Base-by-base conservation (phyloP, 108 stramenopile genomes). In the Pseudonitzschia delicatissima region DNA sequence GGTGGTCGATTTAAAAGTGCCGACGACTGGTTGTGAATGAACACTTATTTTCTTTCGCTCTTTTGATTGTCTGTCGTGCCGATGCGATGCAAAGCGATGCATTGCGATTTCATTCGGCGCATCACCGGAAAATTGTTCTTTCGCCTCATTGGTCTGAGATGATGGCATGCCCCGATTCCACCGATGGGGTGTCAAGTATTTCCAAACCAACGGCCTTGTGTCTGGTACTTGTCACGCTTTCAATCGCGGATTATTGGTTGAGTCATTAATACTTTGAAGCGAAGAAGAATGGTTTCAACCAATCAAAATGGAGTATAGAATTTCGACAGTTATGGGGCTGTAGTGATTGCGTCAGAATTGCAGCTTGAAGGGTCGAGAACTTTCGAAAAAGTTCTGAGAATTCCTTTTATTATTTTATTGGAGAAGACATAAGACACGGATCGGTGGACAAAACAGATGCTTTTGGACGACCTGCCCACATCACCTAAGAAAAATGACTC, bases 331-430 rank as follows among this genome's bases (percentile, higher is more conserved):
- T 17, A 48, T 48, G 23, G n/a, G n/a, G n/a, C n/a, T n/a, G n/a
- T n/a, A 48, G 47, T 48, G 20, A 23, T 21, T 48, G 23, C 47
- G 47, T 48, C 47, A 18, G 47, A 48, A 48, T 48, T 17, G 47
- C n/a, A 23, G n/a, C n/a, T n/a, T n/a, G n/a, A n/a, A n/a, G n/a
- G n/a, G n/a, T n/a, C 23, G 20, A 48, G 47, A 48, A 48, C 47
- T 48, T 48, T 48, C 47, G 23, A 21, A 48, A 48, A 48, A 48
- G 47, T 48, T 48, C 47, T n/a, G 47, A 48, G 23, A 48, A 9
- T 18, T 23, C 6, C 11, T 39, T 6, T 8, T 8, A 39, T 39
- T 39, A 6, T 39, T 39, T 39, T 39, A 39, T 39, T 39, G 37
- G 37, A 39, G 37, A 39, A 39, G 37, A 11, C 37, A 39, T 8